Conservation (phyloP, 106 monocot species). For the Agapanthus africanus region DNA sequence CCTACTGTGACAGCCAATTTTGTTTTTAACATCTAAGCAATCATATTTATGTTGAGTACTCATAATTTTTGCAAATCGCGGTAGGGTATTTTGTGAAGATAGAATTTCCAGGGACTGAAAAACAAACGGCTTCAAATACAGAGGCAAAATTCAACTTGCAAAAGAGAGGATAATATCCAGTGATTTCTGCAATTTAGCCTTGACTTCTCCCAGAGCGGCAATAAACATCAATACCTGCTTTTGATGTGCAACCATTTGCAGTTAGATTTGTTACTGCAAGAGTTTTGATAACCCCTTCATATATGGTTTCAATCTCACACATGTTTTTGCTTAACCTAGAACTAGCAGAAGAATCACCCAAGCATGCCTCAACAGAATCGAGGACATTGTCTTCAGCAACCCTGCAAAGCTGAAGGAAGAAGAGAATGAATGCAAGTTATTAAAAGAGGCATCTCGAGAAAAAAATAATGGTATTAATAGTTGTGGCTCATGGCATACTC, state of each 20-base stretch:
- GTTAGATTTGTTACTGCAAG: conserved; percentile 6
- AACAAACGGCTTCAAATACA: no score
- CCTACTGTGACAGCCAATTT: no score
- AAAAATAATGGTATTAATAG: no score
- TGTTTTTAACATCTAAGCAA: no score
- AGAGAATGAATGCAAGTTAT: neutral
- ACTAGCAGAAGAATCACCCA: conserved; percentile 33
- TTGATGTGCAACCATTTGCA: neutral
- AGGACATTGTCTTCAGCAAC: conserved; percentile 32
- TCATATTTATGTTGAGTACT: no score
- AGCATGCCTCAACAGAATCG: conserved; percentile 30
- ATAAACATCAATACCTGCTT: neutral
- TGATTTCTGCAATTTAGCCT: neutral
- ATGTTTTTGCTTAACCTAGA: conserved; percentile 36
- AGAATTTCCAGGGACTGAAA: no score
- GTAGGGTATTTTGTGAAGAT: no score
- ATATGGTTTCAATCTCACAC: conserved; percentile 35
- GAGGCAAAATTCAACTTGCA: no score
- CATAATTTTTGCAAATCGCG: no score
- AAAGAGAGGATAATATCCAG: no score
- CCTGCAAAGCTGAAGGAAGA: conserved; percentile 45
- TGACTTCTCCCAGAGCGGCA: neutral
- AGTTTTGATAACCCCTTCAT: conserved; percentile 28
- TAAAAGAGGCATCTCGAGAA: neutral
- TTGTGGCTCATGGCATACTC: no score